Percentiles rank a stretch among this genome's conserved stretches.
phyloP scores from a whole-genome alignment of 305 asterid species.

The Salvia sclarea region DNA sequence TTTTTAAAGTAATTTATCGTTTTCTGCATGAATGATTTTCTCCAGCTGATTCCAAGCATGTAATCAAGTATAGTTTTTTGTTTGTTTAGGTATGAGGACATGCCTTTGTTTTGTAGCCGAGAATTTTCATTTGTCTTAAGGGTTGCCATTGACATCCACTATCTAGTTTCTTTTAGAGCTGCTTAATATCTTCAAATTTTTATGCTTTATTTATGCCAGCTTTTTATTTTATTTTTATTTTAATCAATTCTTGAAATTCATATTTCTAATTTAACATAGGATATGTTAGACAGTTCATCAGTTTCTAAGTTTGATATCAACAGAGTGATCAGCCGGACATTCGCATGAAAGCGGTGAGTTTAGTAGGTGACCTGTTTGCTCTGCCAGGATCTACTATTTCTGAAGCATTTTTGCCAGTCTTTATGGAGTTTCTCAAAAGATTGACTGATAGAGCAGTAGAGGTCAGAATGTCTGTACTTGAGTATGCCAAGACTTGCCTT shows the following conservation, averaged over 20 bases:
- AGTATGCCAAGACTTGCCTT: slow-evolving; percentile 65
- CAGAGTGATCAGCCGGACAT: slow-evolving; percentile 86
- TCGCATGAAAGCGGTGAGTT: slow-evolving; percentile 77
- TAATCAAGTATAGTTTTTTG: slow-evolving; percentile 14
- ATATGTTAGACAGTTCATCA: slow-evolving; percentile 27
- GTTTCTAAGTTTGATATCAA: slow-evolving; percentile 35
- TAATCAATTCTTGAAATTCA: slow-evolving; percentile 3
- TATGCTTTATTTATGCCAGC: slow-evolving; percentile 17
- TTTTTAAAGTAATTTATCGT: slow-evolving; percentile 16
- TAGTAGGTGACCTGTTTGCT: slow-evolving; percentile 86
- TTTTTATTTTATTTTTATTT: slow-evolving; percentile 15
- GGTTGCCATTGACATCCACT: slow-evolving; percentile 20
- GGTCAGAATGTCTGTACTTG: slow-evolving; percentile 84
- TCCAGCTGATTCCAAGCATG: slow-evolving; percentile 22
- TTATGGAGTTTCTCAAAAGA: slow-evolving; percentile 82
- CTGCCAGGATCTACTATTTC: slow-evolving; percentile 63
- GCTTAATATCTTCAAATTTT: slow-evolving; percentile 9
- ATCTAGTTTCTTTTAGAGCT: slow-evolving; percentile 26
- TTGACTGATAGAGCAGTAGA: slow-evolving; percentile 79
- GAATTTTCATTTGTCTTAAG: slow-evolving; percentile 18
- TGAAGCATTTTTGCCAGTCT: slow-evolving; percentile 73
- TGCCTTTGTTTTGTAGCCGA: slow-evolving; percentile 10
- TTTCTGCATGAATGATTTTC: slow-evolving; percentile 16
- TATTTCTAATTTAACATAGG: slow-evolving; percentile 8
- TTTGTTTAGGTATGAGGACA: slow-evolving; percentile 16